Conservation (phyloP, 225 moss, liverwort and hornwort species). For the Physcomitrellopsis africana region DNA sequence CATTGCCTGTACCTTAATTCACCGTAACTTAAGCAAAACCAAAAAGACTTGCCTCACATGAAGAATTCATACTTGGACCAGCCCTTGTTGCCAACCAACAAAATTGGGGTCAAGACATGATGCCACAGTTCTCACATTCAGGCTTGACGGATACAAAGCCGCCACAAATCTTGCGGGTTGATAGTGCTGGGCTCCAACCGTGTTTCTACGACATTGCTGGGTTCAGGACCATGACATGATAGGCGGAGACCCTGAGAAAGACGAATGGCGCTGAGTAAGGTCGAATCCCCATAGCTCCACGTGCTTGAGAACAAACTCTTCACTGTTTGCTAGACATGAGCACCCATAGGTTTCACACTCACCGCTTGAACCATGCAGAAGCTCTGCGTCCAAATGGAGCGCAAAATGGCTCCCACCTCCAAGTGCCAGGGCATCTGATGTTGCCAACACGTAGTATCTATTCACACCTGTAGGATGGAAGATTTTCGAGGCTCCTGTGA, state of each 20-base stretch:
- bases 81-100: background rate
- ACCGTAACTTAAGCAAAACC: slow-evolving; percentile 5
- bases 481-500: slow-evolving; percentile 59
- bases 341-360: slow-evolving; percentile 84
- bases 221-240: slow-evolving; percentile 42
- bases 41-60: background rate
- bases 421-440: slow-evolving; percentile 73
- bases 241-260: slow-evolving; percentile 44
- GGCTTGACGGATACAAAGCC: background rate
- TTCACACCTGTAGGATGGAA: slow-evolving; percentile 80
- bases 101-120: background rate
- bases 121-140: background rate
- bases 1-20: slow-evolving; percentile 14
- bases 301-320: slow-evolving; percentile 79
- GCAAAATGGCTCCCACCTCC: slow-evolving; percentile 96
- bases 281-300: slow-evolving; percentile 99
- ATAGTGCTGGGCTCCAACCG: background rate
- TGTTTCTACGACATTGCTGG: background rate
- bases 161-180: background rate
- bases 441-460: slow-evolving; percentile 80
- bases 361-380: slow-evolving; percentile 93
- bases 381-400: slow-evolving; percentile 78
- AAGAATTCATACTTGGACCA: background rate
- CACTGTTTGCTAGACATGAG: slow-evolving; percentile 74
- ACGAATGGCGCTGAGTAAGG: slow-evolving; percentile 57